phyloP scores from a whole-genome alignment of 768 basidiomycete species.

The Lepiota venenata region DNA sequence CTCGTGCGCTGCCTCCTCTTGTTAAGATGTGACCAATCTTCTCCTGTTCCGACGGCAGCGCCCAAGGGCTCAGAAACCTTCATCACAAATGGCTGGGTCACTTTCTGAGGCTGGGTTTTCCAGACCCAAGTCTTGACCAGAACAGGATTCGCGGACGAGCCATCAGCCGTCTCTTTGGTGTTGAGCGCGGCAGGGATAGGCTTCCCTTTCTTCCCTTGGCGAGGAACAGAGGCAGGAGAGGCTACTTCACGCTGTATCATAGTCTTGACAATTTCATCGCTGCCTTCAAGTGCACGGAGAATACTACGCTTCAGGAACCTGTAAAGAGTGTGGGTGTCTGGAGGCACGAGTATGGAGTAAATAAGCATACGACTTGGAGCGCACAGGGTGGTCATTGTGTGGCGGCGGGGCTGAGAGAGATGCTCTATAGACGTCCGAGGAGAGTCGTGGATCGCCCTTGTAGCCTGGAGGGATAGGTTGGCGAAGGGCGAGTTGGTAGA shows the following conservation, averaged over 20 bases:
- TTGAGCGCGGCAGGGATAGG: conserved; percentile 30
- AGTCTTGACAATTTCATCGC: conserved; percentile 37
- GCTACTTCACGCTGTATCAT: conserved; percentile 22
- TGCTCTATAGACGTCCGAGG: not conserved
- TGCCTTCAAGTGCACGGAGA: conserved; percentile 41
- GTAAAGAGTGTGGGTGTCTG: no score
- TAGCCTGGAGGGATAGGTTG: conserved; percentile 27
- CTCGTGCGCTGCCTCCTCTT: conserved; percentile 47
- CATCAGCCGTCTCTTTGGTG: conserved; percentile 5
- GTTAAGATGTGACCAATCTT: conserved; percentile 57
- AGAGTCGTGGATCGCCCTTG: conserved; percentile 13
- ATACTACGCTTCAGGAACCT: conserved; percentile 54
- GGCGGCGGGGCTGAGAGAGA: conserved; percentile 24
- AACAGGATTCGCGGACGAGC: no score
- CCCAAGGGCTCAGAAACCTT: conserved; percentile 21
- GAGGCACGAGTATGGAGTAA: not conserved
- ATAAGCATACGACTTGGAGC: conserved; percentile 47
- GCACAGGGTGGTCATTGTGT: conserved; percentile 43
- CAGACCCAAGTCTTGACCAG: no score
- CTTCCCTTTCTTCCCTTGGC: not conserved
- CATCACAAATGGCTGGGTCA: not conserved
- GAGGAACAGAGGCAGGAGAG: not conserved
- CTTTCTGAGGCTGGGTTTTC: no score
- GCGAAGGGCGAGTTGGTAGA: conserved; percentile 32
- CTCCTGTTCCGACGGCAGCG: conserved; percentile 41